Percentiles rank a stretch among this genome's conserved stretches.
Evolutionary conservation across 768 basidiomycete species (phyloP).

Genomic region (Suillus cothurnatus): DNA sequence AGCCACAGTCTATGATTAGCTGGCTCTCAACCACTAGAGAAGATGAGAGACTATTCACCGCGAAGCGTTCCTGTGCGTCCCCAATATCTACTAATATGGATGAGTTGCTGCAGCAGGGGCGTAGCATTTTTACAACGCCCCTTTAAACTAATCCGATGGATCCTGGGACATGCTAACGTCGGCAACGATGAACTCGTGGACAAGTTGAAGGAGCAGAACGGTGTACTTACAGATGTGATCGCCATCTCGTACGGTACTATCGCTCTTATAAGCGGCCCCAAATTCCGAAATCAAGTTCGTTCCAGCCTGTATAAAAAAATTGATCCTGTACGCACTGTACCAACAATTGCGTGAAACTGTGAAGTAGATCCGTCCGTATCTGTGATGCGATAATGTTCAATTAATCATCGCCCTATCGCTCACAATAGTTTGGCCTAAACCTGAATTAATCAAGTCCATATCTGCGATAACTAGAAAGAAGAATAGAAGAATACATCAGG

Average conservation of each 20-base stretch:
- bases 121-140: no score
- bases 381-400: not conserved
- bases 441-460: conserved; percentile 1
- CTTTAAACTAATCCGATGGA: not conserved
- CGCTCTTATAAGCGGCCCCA: not conserved
- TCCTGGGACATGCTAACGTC: not conserved
- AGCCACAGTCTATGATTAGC: no score
- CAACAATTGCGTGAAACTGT: not conserved
- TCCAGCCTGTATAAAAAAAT: conserved; percentile 64
- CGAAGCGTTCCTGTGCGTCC: no score
- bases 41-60: no score
- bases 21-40: no score
- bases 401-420: not conserved
- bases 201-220: not conserved
- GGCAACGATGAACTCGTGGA: not conserved
- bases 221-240: not conserved
- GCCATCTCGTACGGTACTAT: not conserved
- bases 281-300: conserved; percentile 86
- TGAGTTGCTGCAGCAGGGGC: no score
- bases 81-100: no score
- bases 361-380: conserved; percentile 16
- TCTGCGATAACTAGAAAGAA: conserved; percentile 1
- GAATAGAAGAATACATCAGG: not conserved
- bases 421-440: not conserved
- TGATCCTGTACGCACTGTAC: not conserved